Evolutionary conservation across 1,284 basidiomycete genomes (phyloP).

Genomic region (Pisolithus thermaeus): DNA sequence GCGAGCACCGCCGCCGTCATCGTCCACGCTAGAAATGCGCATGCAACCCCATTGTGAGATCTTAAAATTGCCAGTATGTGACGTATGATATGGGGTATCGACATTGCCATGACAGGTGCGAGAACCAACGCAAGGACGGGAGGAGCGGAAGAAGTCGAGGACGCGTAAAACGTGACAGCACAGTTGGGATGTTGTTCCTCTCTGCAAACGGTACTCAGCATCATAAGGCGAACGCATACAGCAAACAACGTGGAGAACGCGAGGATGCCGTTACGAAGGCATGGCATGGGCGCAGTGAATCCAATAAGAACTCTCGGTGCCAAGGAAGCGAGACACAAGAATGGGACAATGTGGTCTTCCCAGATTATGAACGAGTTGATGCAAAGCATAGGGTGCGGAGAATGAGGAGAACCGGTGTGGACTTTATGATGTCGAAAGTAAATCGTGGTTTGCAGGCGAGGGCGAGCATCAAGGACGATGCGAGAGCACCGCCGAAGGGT

Average conservation of each 20-base stretch:
- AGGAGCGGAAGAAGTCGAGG: conserved; percentile 59
- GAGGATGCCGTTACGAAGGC: conserved; percentile 72
- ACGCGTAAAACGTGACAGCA: conserved; percentile 80
- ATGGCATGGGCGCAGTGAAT: conserved; percentile 58
- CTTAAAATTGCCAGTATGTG: conserved; percentile 62
- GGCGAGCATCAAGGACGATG: conserved; percentile 15
- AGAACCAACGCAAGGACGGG: conserved; percentile 50
- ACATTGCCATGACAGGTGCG: conserved; percentile 27
- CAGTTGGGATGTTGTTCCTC: conserved; percentile 94
- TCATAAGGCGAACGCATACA: conserved; percentile 68
- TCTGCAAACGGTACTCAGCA: conserved; percentile 79
- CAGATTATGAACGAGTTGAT: conserved; percentile 96
- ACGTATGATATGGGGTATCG: conserved; percentile 57
- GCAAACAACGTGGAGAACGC: conserved; percentile 65
- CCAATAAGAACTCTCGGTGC: conserved; percentile 55
- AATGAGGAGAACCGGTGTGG: conserved; percentile 46
- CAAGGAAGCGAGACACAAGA: conserved; percentile 65
- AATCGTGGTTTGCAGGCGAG: conserved; percentile 10
- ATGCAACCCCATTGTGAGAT: conserved; percentile 70
- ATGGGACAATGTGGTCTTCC: conserved; percentile 84
- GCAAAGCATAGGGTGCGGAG: conserved; percentile 72
- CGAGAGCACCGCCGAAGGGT: conserved; percentile 39
- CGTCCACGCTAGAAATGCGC: no score
- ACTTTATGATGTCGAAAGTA: conserved; percentile 16
- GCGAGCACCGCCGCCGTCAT: no score